These are phyloP conservation scores for Macrophomina tecta DNA, from an alignment of 2,329 filamentous ascomycete species.

Conservation along the genomic window DNA sequence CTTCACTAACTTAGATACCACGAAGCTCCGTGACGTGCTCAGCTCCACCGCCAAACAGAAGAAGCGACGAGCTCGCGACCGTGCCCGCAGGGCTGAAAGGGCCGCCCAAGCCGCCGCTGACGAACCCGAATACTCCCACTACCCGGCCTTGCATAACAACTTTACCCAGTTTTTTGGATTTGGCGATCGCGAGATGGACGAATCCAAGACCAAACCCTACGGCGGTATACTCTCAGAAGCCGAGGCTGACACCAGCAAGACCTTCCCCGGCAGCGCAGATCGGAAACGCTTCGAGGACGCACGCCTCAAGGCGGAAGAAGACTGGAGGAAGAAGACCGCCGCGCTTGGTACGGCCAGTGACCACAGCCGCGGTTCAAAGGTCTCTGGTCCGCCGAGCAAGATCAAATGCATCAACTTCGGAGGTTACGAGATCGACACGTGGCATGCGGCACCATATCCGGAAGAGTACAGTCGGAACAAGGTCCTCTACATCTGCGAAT, in stretches of 20 bases:
- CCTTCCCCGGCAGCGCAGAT: slow-evolving; percentile 79
- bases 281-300: slow-evolving; percentile 87
- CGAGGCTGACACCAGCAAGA: slow-evolving; percentile 90
- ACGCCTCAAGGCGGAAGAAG: slow-evolving; percentile 87
- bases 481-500: slow-evolving; percentile 98
- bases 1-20: slow-evolving; percentile 23
- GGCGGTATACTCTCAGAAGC: slow-evolving; percentile 88
- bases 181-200: slow-evolving; percentile 86
- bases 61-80: slow-evolving; percentile 49
- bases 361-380: slow-evolving; percentile 72
- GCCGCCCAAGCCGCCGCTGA: slow-evolving; percentile 36
- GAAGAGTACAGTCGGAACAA: slow-evolving; percentile 98
- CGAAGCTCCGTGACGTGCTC: slow-evolving; percentile 21
- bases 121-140: slow-evolving; percentile 56
- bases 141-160: slow-evolving; percentile 66
- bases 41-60: slow-evolving; percentile 56
- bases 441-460: slow-evolving; percentile 97
- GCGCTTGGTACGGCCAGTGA: slow-evolving; percentile 68
- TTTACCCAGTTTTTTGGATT: slow-evolving; percentile 87
- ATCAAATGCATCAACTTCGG: slow-evolving; percentile 99
- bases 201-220: slow-evolving; percentile 90
- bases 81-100: slow-evolving; percentile 55
- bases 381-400: slow-evolving; percentile 86
- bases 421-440: slow-evolving; percentile 96
- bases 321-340: slow-evolving; percentile 76